phyloP scores from a whole-genome alignment of 805 yeast genomes.

The Tetrapisispora namnaoensis region DNA sequence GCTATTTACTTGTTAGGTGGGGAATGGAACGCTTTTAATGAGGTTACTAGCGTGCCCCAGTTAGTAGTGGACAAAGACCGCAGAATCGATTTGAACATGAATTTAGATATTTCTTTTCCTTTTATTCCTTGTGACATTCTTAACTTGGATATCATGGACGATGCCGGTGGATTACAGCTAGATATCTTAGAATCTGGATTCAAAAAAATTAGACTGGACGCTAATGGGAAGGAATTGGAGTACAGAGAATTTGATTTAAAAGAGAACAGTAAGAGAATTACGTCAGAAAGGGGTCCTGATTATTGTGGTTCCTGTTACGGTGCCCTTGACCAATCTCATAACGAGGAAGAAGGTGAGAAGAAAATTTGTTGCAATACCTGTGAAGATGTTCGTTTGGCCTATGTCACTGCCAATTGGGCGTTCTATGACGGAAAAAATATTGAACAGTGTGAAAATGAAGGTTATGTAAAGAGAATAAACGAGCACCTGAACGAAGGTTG shows the following conservation, averaged over 20 bases:
- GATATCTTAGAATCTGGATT: slow-evolving; percentile 66
- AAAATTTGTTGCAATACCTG: slow-evolving; percentile 78
- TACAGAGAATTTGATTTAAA: slow-evolving; percentile 33
- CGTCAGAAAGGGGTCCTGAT: slow-evolving; percentile 35
- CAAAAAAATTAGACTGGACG: slow-evolving; percentile 50
- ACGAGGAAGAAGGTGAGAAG: slow-evolving; percentile 50
- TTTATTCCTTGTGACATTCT: slow-evolving; percentile 75
- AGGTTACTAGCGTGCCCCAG: slow-evolving; percentile 63
- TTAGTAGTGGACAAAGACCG: slow-evolving; percentile 81
- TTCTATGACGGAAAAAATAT: slow-evolving; percentile 82
- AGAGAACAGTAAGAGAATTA: slow-evolving; percentile 23
- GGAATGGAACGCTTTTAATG: slow-evolving; percentile 69
- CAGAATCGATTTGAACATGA: slow-evolving; percentile 63
- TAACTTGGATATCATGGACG: slow-evolving; percentile 79
- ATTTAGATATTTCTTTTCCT: slow-evolving; percentile 75
- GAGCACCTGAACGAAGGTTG: slow-evolving; percentile 75
- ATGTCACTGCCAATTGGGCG: slow-evolving; percentile 74
- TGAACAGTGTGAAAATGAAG: slow-evolving; percentile 85
- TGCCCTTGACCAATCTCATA: slow-evolving; percentile 51
- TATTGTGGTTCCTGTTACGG: slow-evolving; percentile 93
- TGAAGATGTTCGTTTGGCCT: slow-evolving; percentile 70
- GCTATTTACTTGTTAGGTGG: slow-evolving; percentile 53
- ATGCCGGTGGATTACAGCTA: slow-evolving; percentile 71
- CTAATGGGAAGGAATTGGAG: slow-evolving; percentile 38
- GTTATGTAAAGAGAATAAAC: slow-evolving; percentile 56